Conservation (phyloP, 768 basidiomycete genomes). For the Mycena indigotica region DNA sequence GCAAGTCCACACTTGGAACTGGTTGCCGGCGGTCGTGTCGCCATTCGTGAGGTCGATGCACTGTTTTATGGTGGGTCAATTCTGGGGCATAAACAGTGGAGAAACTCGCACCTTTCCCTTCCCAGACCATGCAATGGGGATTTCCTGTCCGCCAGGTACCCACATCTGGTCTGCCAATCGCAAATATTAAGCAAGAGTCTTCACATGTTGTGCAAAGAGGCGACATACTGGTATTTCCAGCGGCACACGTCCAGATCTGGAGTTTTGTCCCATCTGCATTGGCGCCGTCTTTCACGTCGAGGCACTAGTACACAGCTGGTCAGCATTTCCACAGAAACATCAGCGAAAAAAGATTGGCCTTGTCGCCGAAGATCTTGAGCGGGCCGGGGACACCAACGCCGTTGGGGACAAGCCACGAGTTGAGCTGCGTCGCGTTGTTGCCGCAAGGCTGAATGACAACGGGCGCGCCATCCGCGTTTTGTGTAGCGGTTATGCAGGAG, state of each 20-base stretch:
- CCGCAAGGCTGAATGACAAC: slow-evolving; percentile 8
- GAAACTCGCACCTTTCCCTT: slow-evolving; percentile 15
- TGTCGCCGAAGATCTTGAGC: slow-evolving; percentile 14
- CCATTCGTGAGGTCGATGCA: slow-evolving; percentile 19
- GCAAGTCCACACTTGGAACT: slow-evolving; percentile 19
- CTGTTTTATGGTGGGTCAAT: too few relatives aligned
- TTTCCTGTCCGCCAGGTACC: slow-evolving; percentile 6
- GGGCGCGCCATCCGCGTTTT: slow-evolving; percentile 10
- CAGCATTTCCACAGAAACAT: too few relatives aligned
- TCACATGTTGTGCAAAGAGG: too few relatives aligned
- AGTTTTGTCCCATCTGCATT: slow-evolving; percentile 28
- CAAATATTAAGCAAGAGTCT: too few relatives aligned
- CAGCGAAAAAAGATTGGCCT: slow-evolving; percentile 1
- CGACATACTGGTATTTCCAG: slow-evolving; percentile 14
- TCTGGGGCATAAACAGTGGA: too few relatives aligned
- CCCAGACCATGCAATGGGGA: slow-evolving; percentile 10
- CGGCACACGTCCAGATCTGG: slow-evolving; percentile 27
- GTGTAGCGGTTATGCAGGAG: slow-evolving; percentile 3
- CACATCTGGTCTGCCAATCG: slow-evolving; percentile 17
- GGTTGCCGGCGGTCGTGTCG: slow-evolving; percentile 4
- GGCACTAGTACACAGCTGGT: too few relatives aligned
- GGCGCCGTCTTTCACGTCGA: slow-evolving; percentile 25
- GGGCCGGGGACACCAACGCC: background rate
- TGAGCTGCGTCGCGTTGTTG: slow-evolving; percentile 4
- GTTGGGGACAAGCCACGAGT: slow-evolving; percentile 11